A percentile compares a stretch with the other conserved stretches of the same genome.
These are phyloP conservation scores for Debaryomyces sp. DNA, from an alignment of 1,139 yeast species.

Conservation along the genomic window DNA sequence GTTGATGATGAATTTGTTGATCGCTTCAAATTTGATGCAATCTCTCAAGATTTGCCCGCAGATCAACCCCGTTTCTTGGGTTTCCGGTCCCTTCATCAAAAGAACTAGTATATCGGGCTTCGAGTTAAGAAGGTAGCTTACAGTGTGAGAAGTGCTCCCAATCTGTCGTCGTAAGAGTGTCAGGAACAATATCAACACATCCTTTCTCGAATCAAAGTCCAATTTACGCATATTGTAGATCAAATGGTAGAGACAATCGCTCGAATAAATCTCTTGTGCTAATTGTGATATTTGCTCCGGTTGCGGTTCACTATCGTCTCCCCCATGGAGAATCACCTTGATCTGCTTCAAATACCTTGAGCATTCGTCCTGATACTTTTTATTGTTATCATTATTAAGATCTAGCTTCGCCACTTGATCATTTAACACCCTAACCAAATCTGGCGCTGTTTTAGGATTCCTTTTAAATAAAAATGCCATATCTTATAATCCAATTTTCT, in stretches of 20 bases:
- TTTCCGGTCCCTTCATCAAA: conserved; percentile 71
- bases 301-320: conserved; percentile 65
- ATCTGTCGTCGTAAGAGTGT: conserved; percentile 79
- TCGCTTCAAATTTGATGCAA: conserved; percentile 76
- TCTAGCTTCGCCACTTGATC: conserved; percentile 76
- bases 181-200: conserved; percentile 72
- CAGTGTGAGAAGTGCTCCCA: conserved; percentile 81
- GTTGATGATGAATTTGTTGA: conserved; percentile 59
- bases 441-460: conserved; percentile 90
- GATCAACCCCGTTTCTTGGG: conserved; percentile 69
- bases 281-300: conserved; percentile 75
- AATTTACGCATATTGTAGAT: conserved; percentile 60
- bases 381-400: conserved; percentile 51
- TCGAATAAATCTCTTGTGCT: conserved; percentile 75
- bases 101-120: conserved; percentile 66
- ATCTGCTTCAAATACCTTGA: conserved; percentile 68
- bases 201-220: conserved; percentile 90
- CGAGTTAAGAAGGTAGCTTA: conserved; percentile 68
- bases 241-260: conserved; percentile 68
- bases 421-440: conserved; percentile 71
- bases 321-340: conserved; percentile 72
- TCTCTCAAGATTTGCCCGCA: conserved; percentile 84
- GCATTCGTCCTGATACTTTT: conserved; percentile 75
- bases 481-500: background rate
- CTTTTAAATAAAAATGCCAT: conserved; percentile 93